Percentiles rank a stretch among this genome's conserved stretches.
phyloP scores from a whole-genome alignment of 2,329 filamentous ascomycete genomes.

The Claviceps spartinae region DNA sequence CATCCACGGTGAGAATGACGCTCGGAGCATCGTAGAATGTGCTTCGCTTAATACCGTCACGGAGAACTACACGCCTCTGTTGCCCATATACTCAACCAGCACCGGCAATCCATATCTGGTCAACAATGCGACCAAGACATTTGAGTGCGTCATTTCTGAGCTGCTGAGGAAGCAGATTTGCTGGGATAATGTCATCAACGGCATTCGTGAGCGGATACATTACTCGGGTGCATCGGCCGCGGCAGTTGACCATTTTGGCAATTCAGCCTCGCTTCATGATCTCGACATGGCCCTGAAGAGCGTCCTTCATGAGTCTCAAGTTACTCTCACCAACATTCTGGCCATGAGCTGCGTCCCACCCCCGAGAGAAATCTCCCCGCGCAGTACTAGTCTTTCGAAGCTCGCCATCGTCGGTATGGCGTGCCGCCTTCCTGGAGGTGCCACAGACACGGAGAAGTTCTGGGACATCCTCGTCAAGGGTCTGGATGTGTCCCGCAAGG shows the following conservation, averaged over 20 bases:
- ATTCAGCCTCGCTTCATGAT: constrained; percentile 1
- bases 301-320: background rate
- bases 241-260: background rate
- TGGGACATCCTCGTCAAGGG: constrained; percentile 11
- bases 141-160: constrained; percentile 5
- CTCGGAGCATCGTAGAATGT: constrained; percentile 13
- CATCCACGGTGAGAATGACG: constrained; percentile 21
- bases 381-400: constrained; percentile 29
- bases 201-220: background rate
- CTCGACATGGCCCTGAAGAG: background rate
- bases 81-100: constrained; percentile 6
- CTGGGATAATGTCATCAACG: constrained; percentile 7
- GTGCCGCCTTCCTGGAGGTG: constrained; percentile 30
- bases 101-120: constrained; percentile 6
- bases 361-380: background rate
- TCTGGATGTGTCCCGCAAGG: constrained; percentile 46
- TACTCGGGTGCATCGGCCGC: background rate
- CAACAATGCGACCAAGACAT: constrained; percentile 4
- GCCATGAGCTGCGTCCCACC: background rate
- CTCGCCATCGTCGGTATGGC: constrained; percentile 65
- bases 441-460: constrained; percentile 20
- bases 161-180: constrained; percentile 6
- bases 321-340: background rate
- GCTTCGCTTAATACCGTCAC: background rate
- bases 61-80: background rate